Percentiles rank a stretch among this genome's conserved stretches.
phyloP scores from a whole-genome alignment of 1,284 basidiomycete genomes.

The Sutorius eximius region DNA sequence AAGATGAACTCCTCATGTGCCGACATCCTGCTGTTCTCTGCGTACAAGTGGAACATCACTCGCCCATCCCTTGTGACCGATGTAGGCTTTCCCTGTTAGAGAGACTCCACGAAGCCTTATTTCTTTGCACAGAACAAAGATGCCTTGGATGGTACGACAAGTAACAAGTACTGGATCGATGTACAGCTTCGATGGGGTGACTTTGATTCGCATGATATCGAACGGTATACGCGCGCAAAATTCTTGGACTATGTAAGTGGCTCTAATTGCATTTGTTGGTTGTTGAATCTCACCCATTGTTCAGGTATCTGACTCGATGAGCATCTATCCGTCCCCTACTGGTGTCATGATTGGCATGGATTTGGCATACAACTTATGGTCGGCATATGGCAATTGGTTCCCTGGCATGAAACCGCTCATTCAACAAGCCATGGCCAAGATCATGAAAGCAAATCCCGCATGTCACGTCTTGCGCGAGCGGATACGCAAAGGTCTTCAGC shows the following conservation, averaged over 20 bases:
- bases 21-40: conserved; percentile 96
- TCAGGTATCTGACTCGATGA: conserved; percentile 91
- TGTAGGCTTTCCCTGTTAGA: conserved; percentile 43
- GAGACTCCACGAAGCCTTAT: conserved; percentile 1
- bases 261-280: not conserved
- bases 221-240: conserved; percentile 96
- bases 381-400: conserved; percentile 99
- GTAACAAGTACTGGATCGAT: conserved; percentile 99
- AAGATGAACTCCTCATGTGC: conserved; percentile 99
- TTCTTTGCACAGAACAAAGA: conserved; percentile 72
- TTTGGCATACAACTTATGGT: conserved; percentile 97
- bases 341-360: conserved; percentile 99
- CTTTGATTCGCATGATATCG: conserved; percentile 98
- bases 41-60: conserved; percentile 98
- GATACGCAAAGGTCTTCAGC: conserved; percentile 96
- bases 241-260: conserved; percentile 87
- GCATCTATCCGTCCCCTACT: conserved; percentile 97
- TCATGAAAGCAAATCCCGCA: conserved; percentile 99
- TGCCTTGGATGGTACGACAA: conserved; percentile 94
- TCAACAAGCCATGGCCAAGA: conserved; percentile 99
- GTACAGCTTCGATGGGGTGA: conserved; percentile 99
- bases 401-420: conserved; percentile 97
- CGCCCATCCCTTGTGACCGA: conserved; percentile 95
- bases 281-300: conserved; percentile 13
- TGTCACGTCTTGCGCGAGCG: conserved; percentile 97